Evolutionary conservation across 148 eudicot genomes (phyloP).

Genomic region (Nepenthes gracilis): DNA sequence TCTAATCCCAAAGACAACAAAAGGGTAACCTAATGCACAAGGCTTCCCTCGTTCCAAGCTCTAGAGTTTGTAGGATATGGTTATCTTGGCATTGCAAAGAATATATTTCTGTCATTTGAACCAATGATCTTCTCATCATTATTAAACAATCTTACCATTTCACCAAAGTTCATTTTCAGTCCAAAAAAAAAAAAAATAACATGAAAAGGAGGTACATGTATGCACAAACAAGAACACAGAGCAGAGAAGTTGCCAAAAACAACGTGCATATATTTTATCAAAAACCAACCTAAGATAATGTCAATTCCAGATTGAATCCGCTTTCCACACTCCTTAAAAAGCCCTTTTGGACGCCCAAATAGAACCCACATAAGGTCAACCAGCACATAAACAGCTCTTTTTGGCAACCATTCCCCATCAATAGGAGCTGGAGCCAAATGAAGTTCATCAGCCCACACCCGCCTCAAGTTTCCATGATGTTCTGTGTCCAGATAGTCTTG

Average conservation of each 20-base stretch:
- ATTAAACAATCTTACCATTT: too few relatives aligned
- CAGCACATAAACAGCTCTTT: slow-evolving; percentile 78
- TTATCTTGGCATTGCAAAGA: too few relatives aligned
- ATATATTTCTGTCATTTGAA: too few relatives aligned
- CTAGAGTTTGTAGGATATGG: too few relatives aligned
- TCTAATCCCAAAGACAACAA: too few relatives aligned
- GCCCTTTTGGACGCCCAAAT: slow-evolving; percentile 87
- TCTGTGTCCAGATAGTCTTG: slow-evolving; percentile 44
- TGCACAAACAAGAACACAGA: not conserved
- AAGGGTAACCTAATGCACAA: too few relatives aligned
- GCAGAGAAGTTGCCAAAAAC: not conserved
- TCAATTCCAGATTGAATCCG: slow-evolving; percentile 81
- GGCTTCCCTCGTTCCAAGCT: too few relatives aligned
- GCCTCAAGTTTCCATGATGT: slow-evolving; percentile 50
- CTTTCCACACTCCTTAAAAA: slow-evolving; percentile 78
- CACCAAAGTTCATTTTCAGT: too few relatives aligned
- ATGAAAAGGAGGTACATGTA: too few relatives aligned
- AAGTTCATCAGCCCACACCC: slow-evolving; percentile 56
- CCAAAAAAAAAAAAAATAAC: too few relatives aligned
- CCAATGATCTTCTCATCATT: too few relatives aligned
- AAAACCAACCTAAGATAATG: slow-evolving; percentile 56
- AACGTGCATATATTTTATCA: too few relatives aligned
- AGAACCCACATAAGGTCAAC: slow-evolving; percentile 81
- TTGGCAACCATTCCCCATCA: slow-evolving; percentile 98
- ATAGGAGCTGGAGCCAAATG: slow-evolving; percentile 87